phyloP scores from a whole-genome alignment of 805 yeast genomes.

The Saccharomycopsis amapae region DNA sequence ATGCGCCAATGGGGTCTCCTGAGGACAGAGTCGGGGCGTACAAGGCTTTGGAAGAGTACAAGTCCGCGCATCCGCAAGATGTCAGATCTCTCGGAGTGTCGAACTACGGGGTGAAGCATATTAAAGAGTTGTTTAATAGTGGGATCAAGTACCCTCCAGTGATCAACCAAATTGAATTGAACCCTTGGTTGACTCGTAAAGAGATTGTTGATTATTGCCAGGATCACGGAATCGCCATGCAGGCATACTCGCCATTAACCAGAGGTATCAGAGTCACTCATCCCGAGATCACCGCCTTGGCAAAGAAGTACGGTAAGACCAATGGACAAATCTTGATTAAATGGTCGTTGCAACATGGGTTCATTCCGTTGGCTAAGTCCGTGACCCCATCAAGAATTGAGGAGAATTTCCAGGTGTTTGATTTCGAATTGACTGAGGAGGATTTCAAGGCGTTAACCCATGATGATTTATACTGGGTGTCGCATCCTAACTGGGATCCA shows the following conservation, averaged over 20 bases:
- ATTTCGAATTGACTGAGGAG: constrained; percentile 34
- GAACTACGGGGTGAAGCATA: constrained; percentile 53
- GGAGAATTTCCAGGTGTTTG: constrained; percentile 37
- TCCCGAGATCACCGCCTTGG: constrained; percentile 78
- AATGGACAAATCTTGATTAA: constrained; percentile 47
- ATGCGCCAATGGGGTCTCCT: constrained; percentile 47
- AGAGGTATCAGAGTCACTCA: constrained; percentile 43
- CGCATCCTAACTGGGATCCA: constrained; percentile 2
- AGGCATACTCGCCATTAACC: constrained; percentile 64
- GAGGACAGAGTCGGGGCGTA: constrained; percentile 49
- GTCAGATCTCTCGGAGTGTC: constrained; percentile 72
- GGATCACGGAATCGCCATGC: constrained; percentile 40
- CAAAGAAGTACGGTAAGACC: constrained; percentile 81
- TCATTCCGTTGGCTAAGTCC: constrained; percentile 49
- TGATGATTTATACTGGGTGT: constrained; percentile 27
- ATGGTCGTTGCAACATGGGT: constrained; percentile 55
- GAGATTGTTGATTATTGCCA: constrained; percentile 39
- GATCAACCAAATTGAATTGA: constrained; percentile 47
- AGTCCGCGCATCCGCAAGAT: constrained; percentile 39
- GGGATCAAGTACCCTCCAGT: constrained; percentile 46
- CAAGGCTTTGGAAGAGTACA: constrained; percentile 64
- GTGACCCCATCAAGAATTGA: constrained; percentile 29
- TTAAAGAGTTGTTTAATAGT: constrained; percentile 52
- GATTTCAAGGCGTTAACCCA: constrained; percentile 32
- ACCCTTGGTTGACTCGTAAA: constrained; percentile 41